Evolutionary conservation across 2,329 filamentous ascomycete species (phyloP).

Genomic region (Diaporthe australafricana): DNA sequence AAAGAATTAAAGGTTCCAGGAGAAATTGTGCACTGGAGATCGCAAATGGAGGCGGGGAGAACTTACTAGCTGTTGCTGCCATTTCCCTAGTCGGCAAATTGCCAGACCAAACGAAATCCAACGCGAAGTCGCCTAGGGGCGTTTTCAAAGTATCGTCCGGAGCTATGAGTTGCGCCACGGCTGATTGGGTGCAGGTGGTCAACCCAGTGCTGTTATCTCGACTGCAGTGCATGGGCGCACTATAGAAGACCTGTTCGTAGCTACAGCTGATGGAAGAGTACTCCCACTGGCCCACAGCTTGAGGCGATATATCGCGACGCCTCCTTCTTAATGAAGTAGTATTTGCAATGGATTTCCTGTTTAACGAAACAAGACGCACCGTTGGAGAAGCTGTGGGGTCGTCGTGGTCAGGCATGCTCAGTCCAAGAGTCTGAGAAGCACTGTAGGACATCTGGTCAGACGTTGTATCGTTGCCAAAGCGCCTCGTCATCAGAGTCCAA

Average conservation of each 20-base stretch:
- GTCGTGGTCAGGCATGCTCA: constrained; percentile 12
- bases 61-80: constrained; percentile 26
- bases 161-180: not conserved
- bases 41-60: not conserved
- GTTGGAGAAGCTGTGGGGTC: not conserved
- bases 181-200: constrained; percentile 8
- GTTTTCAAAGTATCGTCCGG: not conserved
- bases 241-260: constrained; percentile 34
- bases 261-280: constrained; percentile 39
- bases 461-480: not conserved
- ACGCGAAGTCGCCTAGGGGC: constrained; percentile 25
- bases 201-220: not conserved
- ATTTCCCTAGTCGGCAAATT: constrained; percentile 5
- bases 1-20: too few species aligned
- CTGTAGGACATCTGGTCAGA: constrained; percentile 22
- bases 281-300: constrained; percentile 8
- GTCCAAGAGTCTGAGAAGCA: constrained; percentile 11
- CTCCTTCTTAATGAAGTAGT: not conserved
- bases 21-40: not conserved
- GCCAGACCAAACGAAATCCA: constrained; percentile 23
- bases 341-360: constrained; percentile 9
- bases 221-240: constrained; percentile 27
- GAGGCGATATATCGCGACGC: not conserved
- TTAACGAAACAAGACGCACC: constrained; percentile 30
- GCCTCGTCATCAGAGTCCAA: constrained; percentile 31